Percentiles rank a stretch among this genome's conserved stretches.
phyloP scores from a whole-genome alignment of 164 flowering plant genomes.

The Vitis rupestris region DNA sequence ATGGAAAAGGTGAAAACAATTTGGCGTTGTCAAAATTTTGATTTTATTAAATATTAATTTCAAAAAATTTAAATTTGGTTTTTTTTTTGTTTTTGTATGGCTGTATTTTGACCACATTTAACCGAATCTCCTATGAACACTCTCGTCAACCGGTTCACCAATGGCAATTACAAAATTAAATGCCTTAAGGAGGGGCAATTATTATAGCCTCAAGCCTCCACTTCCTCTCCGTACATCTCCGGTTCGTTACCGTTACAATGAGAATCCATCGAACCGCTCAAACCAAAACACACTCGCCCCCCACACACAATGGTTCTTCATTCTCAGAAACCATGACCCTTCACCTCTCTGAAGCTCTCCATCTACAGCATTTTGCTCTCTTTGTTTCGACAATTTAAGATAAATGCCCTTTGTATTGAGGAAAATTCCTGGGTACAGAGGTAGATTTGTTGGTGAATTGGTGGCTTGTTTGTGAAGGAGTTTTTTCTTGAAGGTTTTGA shows the following conservation, averaged over 20 bases:
- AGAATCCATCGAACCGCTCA: neutral
- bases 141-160: neutral
- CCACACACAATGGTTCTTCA: neutral
- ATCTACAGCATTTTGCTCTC: neutral
- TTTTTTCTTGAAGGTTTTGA: neutral
- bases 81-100: neutral
- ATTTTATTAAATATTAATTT: no score
- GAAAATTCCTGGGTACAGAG: neutral
- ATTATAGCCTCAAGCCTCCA: constrained; percentile 2
- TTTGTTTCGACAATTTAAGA: neutral
- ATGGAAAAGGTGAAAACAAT: no score
- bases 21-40: no score
- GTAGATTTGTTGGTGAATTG: neutral
- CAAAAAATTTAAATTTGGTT: no score
- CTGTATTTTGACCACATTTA: neutral
- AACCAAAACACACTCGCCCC: neutral
- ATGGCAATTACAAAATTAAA: constrained; percentile 11
- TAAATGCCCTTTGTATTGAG: neutral
- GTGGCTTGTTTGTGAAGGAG: no score
- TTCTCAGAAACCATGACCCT: neutral
- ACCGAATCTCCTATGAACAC: constrained; percentile 11
- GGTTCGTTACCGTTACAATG: constrained; percentile 11
- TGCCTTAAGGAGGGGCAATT: neutral
- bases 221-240: constrained; percentile 11
- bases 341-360: no score